These are phyloP conservation scores for Apophysomyces ossiformis DNA, from an alignment of 371 early-diverging fungal species.

Conservation along the genomic window DNA sequence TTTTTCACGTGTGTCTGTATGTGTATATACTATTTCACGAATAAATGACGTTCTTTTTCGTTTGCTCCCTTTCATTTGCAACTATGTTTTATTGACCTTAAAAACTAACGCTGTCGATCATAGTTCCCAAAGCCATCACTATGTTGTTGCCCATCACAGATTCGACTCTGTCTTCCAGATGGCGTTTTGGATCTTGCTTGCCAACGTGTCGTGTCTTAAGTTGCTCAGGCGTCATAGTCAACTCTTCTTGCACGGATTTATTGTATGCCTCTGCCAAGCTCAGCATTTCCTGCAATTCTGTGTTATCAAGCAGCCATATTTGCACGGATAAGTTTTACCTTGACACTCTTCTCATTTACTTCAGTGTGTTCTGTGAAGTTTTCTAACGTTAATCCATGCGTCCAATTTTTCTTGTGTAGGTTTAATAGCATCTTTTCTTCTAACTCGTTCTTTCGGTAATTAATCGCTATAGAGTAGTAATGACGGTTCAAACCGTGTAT, in stretches of 20 bases:
- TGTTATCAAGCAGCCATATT: not conserved
- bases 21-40: conserved; percentile 1
- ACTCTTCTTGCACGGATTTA: conserved; percentile 96
- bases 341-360: conserved; percentile 83
- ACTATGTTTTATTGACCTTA: conserved; percentile 27
- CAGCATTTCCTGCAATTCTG: conserved; percentile 71
- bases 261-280: conserved; percentile 90
- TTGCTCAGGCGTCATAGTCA: conserved; percentile 92
- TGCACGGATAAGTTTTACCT: conserved; percentile 49
- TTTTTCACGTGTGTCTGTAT: not conserved
- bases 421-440: conserved; percentile 99
- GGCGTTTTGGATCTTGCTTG: conserved; percentile 98
- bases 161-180: conserved; percentile 91
- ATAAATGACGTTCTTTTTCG: not conserved
- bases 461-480: conserved; percentile 99
- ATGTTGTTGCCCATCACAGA: conserved; percentile 93
- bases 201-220: conserved; percentile 97
- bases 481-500: conserved; percentile 99
- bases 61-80: not conserved
- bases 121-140: conserved; percentile 91
- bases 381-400: conserved; percentile 91
- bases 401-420: conserved; percentile 99
- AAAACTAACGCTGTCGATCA: conserved; percentile 86
- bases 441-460: conserved; percentile 98
- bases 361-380: conserved; percentile 84